Percentiles rank a stretch among this genome's conserved stretches.
phyloP scores from a whole-genome alignment of 345 rosid species.

The Lepidium aucheri region DNA sequence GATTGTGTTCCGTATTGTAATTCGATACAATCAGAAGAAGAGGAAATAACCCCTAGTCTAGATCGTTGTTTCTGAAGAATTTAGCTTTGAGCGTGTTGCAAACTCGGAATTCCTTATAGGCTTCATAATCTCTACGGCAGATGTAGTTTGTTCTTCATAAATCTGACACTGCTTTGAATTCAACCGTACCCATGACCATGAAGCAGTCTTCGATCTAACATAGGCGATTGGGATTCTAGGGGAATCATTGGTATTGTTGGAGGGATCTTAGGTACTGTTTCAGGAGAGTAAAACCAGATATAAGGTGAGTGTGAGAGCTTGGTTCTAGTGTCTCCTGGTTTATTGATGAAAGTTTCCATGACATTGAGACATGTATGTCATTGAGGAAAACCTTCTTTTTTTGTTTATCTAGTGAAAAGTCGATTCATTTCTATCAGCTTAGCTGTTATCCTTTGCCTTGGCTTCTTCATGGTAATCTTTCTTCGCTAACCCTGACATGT shows the following conservation, averaged over 20 bases:
- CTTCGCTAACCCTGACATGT: not conserved
- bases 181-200: not conserved
- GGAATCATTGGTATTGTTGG: not conserved
- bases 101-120: not conserved
- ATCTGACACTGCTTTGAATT: not conserved
- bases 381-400: not conserved
- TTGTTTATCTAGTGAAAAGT: not conserved
- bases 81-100: not conserved
- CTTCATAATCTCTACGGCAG: too few species aligned
- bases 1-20: not conserved
- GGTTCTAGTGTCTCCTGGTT: not conserved
- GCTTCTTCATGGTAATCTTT: not conserved
- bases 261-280: not conserved
- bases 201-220: conserved; percentile 10
- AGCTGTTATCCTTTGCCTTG: not conserved
- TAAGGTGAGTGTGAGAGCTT: conserved; percentile 5
- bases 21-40: not conserved
- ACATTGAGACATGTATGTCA: not conserved
- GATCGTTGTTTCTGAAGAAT: not conserved
- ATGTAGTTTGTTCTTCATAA: too few species aligned
- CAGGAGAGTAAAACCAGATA: not conserved
- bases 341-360: not conserved
- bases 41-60: not conserved
- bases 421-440: not conserved
- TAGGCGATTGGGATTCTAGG: not conserved